phyloP scores from a whole-genome alignment of 345 rosid genomes.

The Litchi chinensis region DNA sequence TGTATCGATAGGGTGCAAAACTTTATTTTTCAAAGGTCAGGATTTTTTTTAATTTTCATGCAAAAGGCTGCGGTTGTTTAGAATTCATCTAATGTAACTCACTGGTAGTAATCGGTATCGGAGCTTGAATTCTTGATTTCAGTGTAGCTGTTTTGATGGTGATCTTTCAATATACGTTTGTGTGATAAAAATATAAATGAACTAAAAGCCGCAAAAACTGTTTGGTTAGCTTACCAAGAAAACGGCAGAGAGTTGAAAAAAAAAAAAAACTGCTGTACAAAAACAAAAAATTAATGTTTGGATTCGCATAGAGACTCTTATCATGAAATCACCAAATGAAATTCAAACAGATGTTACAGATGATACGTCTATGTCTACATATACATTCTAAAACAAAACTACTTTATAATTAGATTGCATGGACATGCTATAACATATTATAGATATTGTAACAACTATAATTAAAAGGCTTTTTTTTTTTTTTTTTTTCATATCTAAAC shows the following conservation, averaged over 20 bases:
- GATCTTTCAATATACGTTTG: background rate
- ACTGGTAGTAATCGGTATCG: too few relatives aligned
- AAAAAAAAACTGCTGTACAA: too few relatives aligned
- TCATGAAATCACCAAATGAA: background rate
- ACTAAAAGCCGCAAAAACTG: background rate
- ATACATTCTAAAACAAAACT: too few relatives aligned
- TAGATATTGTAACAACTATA: background rate
- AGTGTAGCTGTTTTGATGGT: conserved; percentile 1
- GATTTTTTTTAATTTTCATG: too few relatives aligned
- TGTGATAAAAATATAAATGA: background rate
- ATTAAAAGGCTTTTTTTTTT: too few relatives aligned
- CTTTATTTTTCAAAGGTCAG: too few relatives aligned
- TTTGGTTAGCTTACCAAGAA: background rate
- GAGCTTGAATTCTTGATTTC: conserved; percentile 11
- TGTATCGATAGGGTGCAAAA: too few relatives aligned
- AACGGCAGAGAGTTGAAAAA: background rate
- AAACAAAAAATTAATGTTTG: background rate
- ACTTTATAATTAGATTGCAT: background rate
- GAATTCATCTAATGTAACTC: too few relatives aligned
- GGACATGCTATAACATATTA: background rate
- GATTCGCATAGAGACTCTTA: background rate
- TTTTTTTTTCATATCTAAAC: too few relatives aligned
- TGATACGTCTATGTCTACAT: too few relatives aligned
- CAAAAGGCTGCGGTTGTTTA: too few relatives aligned
- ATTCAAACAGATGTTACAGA: background rate